Evolutionary conservation across 352 stramenopile genomes (phyloP).

Genomic region (Pythium aphanidermatum): DNA sequence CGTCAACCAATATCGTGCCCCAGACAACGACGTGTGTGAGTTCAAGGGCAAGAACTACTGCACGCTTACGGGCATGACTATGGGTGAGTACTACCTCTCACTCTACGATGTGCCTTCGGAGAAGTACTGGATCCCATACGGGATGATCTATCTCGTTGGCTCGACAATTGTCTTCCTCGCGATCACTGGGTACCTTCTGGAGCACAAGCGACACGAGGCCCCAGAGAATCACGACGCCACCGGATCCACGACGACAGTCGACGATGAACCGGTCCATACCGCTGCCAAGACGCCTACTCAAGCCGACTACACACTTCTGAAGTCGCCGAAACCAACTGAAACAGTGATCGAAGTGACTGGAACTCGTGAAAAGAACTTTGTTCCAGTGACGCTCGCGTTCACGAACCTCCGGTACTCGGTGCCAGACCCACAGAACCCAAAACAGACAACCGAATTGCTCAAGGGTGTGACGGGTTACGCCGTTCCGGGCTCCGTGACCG

Average conservation of each 20-base stretch:
- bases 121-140: conserved; percentile 18
- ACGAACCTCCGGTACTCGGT: conserved; percentile 27
- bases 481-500: conserved; percentile 26
- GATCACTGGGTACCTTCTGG: conserved; percentile 19
- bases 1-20: conserved; percentile 23
- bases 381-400: conserved; percentile 24
- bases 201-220: conserved; percentile 20
- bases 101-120: conserved; percentile 24
- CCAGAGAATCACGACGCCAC: conserved; percentile 14
- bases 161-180: conserved; percentile 18
- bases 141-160: conserved; percentile 20
- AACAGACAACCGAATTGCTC: conserved; percentile 29
- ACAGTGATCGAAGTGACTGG: conserved; percentile 3
- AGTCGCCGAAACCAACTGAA: conserved; percentile 5
- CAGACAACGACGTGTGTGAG: conserved; percentile 15
- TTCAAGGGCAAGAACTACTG: conserved; percentile 23
- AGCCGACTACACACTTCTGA: not conserved
- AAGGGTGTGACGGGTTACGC: conserved; percentile 24
- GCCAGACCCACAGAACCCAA: conserved; percentile 13
- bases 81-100: conserved; percentile 24
- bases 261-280: not conserved
- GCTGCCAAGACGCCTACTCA: not conserved
- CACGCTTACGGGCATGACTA: conserved; percentile 5
- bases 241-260: not conserved
- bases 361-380: conserved; percentile 13